Percentiles rank a stretch among this genome's conserved stretches.
Evolutionary conservation across 768 basidiomycete genomes (phyloP).

Genomic region (Tricholoma bakamatsutake): DNA sequence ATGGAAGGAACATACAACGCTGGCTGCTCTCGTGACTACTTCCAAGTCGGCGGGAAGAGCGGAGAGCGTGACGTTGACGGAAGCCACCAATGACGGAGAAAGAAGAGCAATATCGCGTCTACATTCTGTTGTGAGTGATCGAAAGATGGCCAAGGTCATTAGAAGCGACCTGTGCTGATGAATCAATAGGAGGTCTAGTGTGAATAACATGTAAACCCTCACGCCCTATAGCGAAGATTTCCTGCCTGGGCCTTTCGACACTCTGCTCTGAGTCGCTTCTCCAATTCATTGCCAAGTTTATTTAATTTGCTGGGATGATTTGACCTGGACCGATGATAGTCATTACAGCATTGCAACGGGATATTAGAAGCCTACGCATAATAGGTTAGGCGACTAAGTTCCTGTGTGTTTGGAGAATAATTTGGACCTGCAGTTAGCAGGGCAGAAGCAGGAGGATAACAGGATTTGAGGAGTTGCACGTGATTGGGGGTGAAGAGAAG

Average conservation of each 20-base stretch:
- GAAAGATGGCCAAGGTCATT: conserved; percentile 78
- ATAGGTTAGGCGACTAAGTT: conserved; percentile 79
- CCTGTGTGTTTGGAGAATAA: conserved; percentile 77
- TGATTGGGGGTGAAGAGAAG: conserved; percentile 77
- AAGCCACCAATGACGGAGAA: conserved; percentile 61
- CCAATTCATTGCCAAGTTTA: conserved; percentile 70
- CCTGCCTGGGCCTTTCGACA: conserved; percentile 65
- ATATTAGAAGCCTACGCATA: conserved; percentile 47
- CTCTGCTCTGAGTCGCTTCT: conserved; percentile 65
- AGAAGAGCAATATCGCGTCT: conserved; percentile 75
- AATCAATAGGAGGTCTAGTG: conserved; percentile 6
- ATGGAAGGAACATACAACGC: conserved; percentile 52
- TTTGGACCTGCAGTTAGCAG: conserved; percentile 72
- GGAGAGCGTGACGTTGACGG: conserved; percentile 52
- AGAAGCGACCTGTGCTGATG: conserved; percentile 54
- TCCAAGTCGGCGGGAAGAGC: conserved; percentile 64
- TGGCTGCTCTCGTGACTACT: conserved; percentile 70
- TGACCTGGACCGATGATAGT: conserved; percentile 31
- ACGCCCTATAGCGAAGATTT: conserved; percentile 78
- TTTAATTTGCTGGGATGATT: conserved; percentile 77
- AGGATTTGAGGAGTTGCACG: conserved; percentile 76
- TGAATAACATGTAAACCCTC: conserved; percentile 25
- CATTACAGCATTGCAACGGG: not conserved
- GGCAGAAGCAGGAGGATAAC: conserved; percentile 77
- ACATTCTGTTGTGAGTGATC: conserved; percentile 81